phyloP scores from a whole-genome alignment of 192 early-diverging fungal species.

The Rhizophagus clarus region DNA sequence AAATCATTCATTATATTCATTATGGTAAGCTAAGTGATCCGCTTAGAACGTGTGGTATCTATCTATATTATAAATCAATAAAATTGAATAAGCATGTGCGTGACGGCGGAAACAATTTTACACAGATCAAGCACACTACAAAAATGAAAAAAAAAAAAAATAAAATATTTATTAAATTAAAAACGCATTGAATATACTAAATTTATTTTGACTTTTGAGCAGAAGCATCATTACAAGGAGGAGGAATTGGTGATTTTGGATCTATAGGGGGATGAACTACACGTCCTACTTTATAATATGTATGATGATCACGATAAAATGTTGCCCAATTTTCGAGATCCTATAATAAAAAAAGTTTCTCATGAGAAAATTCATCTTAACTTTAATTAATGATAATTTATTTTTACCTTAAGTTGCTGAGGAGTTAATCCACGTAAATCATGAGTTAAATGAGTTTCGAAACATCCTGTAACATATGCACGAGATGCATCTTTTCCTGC shows the following conservation, averaged over 20 bases:
- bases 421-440: slow-evolving; percentile 85
- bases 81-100: no score
- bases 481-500: slow-evolving; percentile 90
- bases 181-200: no score
- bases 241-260: slow-evolving; percentile 79
- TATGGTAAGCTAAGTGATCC: no score
- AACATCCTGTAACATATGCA: slow-evolving; percentile 95
- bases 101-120: no score
- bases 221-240: slow-evolving; percentile 58
- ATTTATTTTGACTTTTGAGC: not conserved
- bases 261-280: slow-evolving; percentile 85
- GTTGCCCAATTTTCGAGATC: slow-evolving; percentile 77
- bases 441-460: slow-evolving; percentile 89
- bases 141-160: no score
- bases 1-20: no score
- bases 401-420: slow-evolving; percentile 68
- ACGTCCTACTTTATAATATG: slow-evolving; percentile 84
- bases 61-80: no score
- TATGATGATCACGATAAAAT: slow-evolving; percentile 87
- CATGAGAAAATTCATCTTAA: not conserved
- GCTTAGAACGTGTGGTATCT: no score
- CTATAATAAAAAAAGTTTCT: slow-evolving; percentile 39
- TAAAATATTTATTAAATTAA: no score
- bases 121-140: no score
- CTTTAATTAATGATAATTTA: not conserved